Evolutionary conservation across 2,329 filamentous ascomycete species (phyloP).

Genomic region (Blumeria hordei): DNA sequence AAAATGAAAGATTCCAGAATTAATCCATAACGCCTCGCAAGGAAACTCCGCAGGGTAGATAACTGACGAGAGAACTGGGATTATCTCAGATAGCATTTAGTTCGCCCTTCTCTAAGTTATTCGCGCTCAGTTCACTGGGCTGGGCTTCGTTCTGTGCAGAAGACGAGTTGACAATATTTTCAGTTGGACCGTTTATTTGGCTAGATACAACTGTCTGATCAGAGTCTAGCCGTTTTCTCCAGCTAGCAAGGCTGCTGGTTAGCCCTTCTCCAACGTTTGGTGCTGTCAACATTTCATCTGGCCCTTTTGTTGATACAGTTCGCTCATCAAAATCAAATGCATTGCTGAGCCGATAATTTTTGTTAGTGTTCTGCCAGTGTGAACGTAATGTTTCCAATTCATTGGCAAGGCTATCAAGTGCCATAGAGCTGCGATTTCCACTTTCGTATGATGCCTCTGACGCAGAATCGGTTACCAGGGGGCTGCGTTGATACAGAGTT

Average conservation of each 20-base stretch:
- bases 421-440: constrained; percentile 36
- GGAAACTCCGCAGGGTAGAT: too few species aligned
- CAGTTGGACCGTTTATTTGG: constrained; percentile 7
- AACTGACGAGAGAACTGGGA: too few species aligned
- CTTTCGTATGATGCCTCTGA: constrained; percentile 29
- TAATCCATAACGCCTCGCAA: too few species aligned
- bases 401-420: constrained; percentile 71
- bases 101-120: neutral
- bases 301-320: constrained; percentile 3
- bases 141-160: constrained; percentile 10
- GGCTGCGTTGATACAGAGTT: constrained; percentile 16
- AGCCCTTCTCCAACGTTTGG: constrained; percentile 25
- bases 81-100: neutral
- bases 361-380: constrained; percentile 91
- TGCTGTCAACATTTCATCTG: constrained; percentile 17
- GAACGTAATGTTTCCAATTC: constrained; percentile 76
- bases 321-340: constrained; percentile 51
- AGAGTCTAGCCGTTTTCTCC: constrained; percentile 52
- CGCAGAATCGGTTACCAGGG: constrained; percentile 26
- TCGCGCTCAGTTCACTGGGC: constrained; percentile 5
- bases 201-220: constrained; percentile 11
- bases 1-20: too few species aligned
- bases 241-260: constrained; percentile 52
- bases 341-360: constrained; percentile 77
- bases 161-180: constrained; percentile 3